phyloP scores from a whole-genome alignment of 305 asterid genomes.

The Ilex paraguariensis region DNA sequence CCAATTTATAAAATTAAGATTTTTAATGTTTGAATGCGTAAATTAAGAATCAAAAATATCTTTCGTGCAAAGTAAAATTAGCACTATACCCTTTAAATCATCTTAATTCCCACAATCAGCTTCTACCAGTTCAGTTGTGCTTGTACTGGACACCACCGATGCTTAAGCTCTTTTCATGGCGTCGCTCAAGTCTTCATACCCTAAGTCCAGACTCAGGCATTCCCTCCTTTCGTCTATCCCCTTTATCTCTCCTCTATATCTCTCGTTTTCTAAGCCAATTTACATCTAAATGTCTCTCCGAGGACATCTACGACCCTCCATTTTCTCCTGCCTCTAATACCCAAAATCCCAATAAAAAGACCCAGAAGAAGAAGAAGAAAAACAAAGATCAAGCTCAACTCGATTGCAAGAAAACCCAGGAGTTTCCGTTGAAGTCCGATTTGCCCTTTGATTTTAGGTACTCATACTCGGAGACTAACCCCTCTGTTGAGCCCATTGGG shows the following conservation, averaged over 20 bases:
- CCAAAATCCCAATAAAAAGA: conserved; percentile 18
- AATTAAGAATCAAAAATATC: too few relatives aligned
- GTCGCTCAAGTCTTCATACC: too few relatives aligned
- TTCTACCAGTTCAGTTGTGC: too few relatives aligned
- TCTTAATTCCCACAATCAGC: too few relatives aligned
- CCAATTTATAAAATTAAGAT: too few relatives aligned
- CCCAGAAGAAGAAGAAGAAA: conserved; percentile 7
- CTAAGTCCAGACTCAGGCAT: too few relatives aligned
- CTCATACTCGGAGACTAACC: conserved; percentile 78
- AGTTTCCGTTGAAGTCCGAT: conserved; percentile 33
- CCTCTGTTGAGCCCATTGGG: conserved; percentile 60
- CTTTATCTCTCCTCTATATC: conserved; percentile 11
- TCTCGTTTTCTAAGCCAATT: conserved; percentile 25
- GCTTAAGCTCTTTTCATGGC: too few relatives aligned
- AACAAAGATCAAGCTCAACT: neutral
- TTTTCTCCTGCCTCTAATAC: conserved; percentile 32
- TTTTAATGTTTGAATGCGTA: too few relatives aligned
- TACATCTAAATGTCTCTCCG: conserved; percentile 9
- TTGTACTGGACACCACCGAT: too few relatives aligned
- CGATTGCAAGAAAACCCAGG: conserved; percentile 2
- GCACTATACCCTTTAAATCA: too few relatives aligned
- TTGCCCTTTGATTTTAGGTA: conserved; percentile 76
- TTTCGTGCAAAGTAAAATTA: too few relatives aligned
- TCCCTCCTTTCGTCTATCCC: neutral
- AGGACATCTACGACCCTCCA: conserved; percentile 57